Base-by-base conservation (phyloP, 768 basidiomycete genomes). In the Russula emetica region DNA sequence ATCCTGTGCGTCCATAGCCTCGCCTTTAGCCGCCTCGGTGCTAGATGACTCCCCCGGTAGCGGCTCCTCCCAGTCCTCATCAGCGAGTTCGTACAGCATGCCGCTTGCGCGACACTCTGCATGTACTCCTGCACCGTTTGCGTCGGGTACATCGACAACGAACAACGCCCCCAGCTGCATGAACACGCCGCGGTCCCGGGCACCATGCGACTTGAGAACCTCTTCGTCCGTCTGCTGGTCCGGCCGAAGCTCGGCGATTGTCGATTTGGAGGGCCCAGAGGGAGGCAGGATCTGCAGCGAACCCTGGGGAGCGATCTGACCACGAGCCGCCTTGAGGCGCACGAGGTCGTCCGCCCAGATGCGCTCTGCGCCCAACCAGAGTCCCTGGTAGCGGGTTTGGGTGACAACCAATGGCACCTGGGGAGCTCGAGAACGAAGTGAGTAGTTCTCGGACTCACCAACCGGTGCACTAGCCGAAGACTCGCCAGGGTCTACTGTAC, bases 301-400 rank as follows among this genome's bases (percentile, higher is more conserved):
- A 24, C 90, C 90, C 42, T 77, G 69, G 7, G 89, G 88, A 14
- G 88, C 88, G 61, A 92, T 78, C 65, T 83, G 83, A 38, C 79
- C 76, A 44, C 90, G 81, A 1, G 85, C 81, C 28, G 88, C 74
- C 69, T 90, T 90, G 55, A 96, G 78, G 26, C 93, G 83, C 42
- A 94, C 82, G 60, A 94, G 81, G 66, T 96, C 93, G 63, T 88
- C 90, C 5, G 81, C 77, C 92, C 93, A 96, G 58, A 94, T 90
- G 34, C 90, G 82, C 70, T 94, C 93, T 1, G 86, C 84, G 9
- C 94, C 94, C 87, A 89, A 90, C 92, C 92, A 96, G 9, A 94
- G 71, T 1, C 90, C 90, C 70, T 92, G 89, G 71, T 84, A 92
- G 47, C 84, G 78, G 55, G 75, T 80, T 70, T 89, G 87, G 0